These are phyloP conservation scores for Botrytis deweyae DNA, from an alignment of 2,329 filamentous ascomycete species.

Conservation along the genomic window DNA sequence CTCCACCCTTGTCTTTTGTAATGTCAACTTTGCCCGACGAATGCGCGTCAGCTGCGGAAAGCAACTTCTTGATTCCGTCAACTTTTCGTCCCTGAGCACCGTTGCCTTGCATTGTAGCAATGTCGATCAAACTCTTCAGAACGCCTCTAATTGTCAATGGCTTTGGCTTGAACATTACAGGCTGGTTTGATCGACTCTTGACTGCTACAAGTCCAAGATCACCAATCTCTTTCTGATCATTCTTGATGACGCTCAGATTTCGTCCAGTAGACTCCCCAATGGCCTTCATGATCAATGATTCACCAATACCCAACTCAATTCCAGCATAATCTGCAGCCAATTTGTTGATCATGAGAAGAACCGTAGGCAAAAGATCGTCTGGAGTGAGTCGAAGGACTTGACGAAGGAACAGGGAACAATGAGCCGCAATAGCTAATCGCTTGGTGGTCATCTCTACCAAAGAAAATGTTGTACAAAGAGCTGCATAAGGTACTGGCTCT, in stretches of 20 bases:
- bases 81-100: slow-evolving; percentile 90
- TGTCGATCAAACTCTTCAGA: slow-evolving; percentile 81
- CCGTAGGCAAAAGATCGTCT: slow-evolving; percentile 79
- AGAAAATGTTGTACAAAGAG: slow-evolving; percentile 91
- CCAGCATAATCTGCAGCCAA: slow-evolving; percentile 94
- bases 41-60: slow-evolving; percentile 83
- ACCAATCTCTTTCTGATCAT: slow-evolving; percentile 93
- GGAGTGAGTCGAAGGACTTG: slow-evolving; percentile 94
- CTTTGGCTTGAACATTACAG: slow-evolving; percentile 98
- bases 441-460: slow-evolving; percentile 94
- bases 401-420: slow-evolving; percentile 86
- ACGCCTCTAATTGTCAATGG: slow-evolving; percentile 82
- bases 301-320: slow-evolving; percentile 96
- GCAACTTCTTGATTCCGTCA: slow-evolving; percentile 89
- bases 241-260: slow-evolving; percentile 84
- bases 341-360: slow-evolving; percentile 97
- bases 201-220: slow-evolving; percentile 92
- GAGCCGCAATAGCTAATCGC: slow-evolving; percentile 79
- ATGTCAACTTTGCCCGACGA: slow-evolving; percentile 81
- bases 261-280: slow-evolving; percentile 93
- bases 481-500: slow-evolving; percentile 87
- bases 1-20: slow-evolving; percentile 84
- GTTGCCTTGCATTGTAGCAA: slow-evolving; percentile 82
- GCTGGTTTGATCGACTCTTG: slow-evolving; percentile 91
- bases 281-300: slow-evolving; percentile 98